A percentile compares a stretch with the other conserved stretches of the same genome.
phyloP scores from a whole-genome alignment of 495 filamentous ascomycete genomes.

The Tuber brumale region DNA sequence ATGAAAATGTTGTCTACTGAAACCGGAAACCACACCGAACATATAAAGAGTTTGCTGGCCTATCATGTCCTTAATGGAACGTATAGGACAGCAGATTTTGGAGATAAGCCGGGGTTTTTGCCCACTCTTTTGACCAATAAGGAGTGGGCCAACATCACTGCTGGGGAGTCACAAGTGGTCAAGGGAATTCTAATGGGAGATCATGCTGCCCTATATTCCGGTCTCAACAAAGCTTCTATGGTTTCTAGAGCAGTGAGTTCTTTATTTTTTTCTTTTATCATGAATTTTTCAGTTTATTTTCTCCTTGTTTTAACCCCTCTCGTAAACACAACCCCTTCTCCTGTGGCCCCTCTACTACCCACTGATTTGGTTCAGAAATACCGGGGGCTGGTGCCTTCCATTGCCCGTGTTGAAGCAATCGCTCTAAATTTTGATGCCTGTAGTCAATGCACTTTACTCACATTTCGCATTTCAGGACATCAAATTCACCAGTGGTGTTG shows the following conservation, averaged over 20 bases:
- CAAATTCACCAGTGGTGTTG: constrained; percentile 56
- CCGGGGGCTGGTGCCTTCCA: not conserved
- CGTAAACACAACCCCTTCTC: not conserved
- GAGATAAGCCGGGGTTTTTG: constrained; percentile 48
- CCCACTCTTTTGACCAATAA: constrained; percentile 52
- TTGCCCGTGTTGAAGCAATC: constrained; percentile 33
- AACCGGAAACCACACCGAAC: constrained; percentile 42
- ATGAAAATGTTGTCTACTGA: constrained; percentile 37
- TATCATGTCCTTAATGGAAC: constrained; percentile 63
- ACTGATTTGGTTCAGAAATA: not conserved
- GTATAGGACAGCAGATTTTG: constrained; percentile 46
- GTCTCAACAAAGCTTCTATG: constrained; percentile 41
- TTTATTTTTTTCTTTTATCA: not conserved
- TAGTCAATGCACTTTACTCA: not conserved
- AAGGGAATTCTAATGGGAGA: constrained; percentile 39
- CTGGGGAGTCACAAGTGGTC: constrained; percentile 47
- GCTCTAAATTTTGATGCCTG: constrained; percentile 7
- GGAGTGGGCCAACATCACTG: constrained; percentile 49
- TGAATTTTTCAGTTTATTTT: not conserved
- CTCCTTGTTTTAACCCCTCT: not conserved
- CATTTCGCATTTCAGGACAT: constrained; percentile 46
- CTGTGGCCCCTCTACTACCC: not conserved
- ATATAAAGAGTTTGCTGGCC: constrained; percentile 49
- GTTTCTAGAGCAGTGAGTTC: constrained; percentile 43
- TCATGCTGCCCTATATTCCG: constrained; percentile 45